Evolutionary conservation across 139 green algal genomes (phyloP).

Genomic region (Closterium sp.): DNA sequence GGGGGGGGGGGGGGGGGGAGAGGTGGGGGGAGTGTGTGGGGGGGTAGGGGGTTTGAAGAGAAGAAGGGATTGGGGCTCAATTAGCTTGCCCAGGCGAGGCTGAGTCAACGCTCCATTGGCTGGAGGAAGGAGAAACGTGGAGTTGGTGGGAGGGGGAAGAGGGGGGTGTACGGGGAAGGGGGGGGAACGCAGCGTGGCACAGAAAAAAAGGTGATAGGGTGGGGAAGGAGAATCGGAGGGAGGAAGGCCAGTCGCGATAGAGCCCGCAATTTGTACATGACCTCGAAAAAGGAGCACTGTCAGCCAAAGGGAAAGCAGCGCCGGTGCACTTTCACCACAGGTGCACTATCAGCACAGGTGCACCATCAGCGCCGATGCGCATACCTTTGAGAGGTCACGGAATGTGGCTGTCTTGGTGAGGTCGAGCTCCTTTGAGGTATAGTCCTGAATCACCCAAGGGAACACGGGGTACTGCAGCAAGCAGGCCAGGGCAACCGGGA

Average conservation of each 20-base stretch:
- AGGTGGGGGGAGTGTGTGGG: not conserved
- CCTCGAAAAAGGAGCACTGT: too few relatives aligned
- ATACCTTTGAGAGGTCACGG: conserved; percentile 56
- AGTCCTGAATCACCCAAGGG: conserved; percentile 64
- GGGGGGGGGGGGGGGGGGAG: too few relatives aligned
- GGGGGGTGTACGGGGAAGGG: not conserved
- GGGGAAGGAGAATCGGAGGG: not conserved
- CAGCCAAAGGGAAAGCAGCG: too few relatives aligned
- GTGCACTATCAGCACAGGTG: too few relatives aligned
- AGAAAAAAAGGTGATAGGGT: not conserved
- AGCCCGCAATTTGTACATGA: too few relatives aligned
- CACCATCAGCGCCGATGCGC: too few relatives aligned
- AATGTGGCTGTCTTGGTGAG: conserved; percentile 54
- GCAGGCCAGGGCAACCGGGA: not conserved
- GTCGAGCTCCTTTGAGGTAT: conserved; percentile 53
- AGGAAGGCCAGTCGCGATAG: too few relatives aligned
- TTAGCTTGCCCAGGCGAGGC: too few relatives aligned
- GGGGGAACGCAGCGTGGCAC: not conserved
- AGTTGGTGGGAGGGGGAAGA: not conserved
- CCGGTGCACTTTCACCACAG: too few relatives aligned
- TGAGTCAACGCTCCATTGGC: not conserved
- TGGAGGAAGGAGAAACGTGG: not conserved
- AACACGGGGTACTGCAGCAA: conserved; percentile 72
- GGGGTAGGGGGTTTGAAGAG: not conserved
- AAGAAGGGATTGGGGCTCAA: too few relatives aligned